Evolutionary conservation across 805 yeast genomes (phyloP).

Genomic region (Candida golubevii): DNA sequence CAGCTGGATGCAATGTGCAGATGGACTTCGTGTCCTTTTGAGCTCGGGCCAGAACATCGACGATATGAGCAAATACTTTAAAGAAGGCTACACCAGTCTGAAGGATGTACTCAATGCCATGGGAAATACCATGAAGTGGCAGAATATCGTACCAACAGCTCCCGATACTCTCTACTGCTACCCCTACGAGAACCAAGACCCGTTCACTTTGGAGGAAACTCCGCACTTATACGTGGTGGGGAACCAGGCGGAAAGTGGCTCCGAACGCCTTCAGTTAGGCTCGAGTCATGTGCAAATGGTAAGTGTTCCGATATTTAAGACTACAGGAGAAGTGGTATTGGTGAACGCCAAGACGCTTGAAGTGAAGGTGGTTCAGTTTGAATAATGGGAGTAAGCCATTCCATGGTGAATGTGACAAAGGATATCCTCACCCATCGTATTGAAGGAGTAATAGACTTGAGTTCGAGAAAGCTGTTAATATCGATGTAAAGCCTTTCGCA

Average conservation of each 20-base stretch:
- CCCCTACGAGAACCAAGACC: constrained; percentile 74
- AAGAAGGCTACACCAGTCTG: constrained; percentile 29
- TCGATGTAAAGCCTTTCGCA: no score
- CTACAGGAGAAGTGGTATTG: constrained; percentile 61
- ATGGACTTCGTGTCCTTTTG: constrained; percentile 57
- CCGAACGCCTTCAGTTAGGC: constrained; percentile 36
- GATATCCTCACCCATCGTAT: no score
- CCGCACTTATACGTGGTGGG: constrained; percentile 89
- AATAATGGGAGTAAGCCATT: background rate
- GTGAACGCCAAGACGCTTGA: constrained; percentile 56
- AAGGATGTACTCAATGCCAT: constrained; percentile 29
- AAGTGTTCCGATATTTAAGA: constrained; percentile 65
- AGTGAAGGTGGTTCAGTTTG: constrained; percentile 42
- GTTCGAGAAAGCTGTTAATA: no score
- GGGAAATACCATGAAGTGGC: constrained; percentile 74
- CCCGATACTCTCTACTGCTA: constrained; percentile 93
- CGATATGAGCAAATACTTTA: constrained; percentile 68
- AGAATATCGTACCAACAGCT: constrained; percentile 86
- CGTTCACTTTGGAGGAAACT: constrained; percentile 71
- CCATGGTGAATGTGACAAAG: no score
- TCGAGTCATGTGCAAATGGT: constrained; percentile 45
- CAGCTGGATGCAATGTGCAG: constrained; percentile 52
- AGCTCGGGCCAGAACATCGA: constrained; percentile 81
- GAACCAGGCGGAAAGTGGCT: constrained; percentile 64
- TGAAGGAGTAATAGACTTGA: no score